These are phyloP conservation scores for Golubevia pallescens DNA, from an alignment of 1,284 basidiomycete species.

Conservation along the genomic window DNA sequence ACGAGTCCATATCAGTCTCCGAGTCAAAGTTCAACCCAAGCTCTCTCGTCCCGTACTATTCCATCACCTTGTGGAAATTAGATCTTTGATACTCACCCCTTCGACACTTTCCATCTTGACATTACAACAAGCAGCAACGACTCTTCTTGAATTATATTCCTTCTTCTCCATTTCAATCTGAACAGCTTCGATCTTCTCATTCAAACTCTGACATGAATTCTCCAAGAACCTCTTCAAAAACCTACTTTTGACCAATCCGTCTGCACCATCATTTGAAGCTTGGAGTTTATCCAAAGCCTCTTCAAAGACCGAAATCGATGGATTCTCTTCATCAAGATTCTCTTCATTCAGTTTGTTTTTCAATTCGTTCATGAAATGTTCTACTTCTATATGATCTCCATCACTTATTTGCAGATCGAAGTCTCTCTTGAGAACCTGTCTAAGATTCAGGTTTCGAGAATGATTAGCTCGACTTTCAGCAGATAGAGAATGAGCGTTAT, in stretches of 20 bases:
- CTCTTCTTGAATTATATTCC: conserved; percentile 38
- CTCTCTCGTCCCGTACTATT: too few relatives aligned
- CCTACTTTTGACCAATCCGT: too few relatives aligned
- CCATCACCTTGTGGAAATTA: too few relatives aligned
- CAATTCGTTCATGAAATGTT: not conserved
- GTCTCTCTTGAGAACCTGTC: conserved; percentile 16
- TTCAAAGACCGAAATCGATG: conserved; percentile 15
- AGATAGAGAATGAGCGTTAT: conserved; percentile 37
- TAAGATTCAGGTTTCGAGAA: conserved; percentile 36
- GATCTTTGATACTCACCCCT: conserved; percentile 13
- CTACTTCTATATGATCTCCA: conserved; percentile 1
- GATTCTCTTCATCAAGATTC: not conserved
- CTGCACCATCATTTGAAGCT: too few relatives aligned
- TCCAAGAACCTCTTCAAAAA: too few relatives aligned
- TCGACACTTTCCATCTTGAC: conserved; percentile 53
- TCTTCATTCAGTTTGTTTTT: not conserved
- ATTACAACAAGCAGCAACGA: conserved; percentile 58
- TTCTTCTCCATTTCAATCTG: conserved; percentile 8
- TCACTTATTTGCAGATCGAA: not conserved
- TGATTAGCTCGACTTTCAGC: conserved; percentile 47
- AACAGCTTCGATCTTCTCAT: too few relatives aligned
- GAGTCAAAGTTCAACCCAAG: too few relatives aligned
- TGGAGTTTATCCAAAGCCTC: too few relatives aligned
- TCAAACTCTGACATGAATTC: too few relatives aligned
- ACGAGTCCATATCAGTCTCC: not conserved